Conservation (phyloP, 305 asterid species). For the Solanum hybrid region DNA sequence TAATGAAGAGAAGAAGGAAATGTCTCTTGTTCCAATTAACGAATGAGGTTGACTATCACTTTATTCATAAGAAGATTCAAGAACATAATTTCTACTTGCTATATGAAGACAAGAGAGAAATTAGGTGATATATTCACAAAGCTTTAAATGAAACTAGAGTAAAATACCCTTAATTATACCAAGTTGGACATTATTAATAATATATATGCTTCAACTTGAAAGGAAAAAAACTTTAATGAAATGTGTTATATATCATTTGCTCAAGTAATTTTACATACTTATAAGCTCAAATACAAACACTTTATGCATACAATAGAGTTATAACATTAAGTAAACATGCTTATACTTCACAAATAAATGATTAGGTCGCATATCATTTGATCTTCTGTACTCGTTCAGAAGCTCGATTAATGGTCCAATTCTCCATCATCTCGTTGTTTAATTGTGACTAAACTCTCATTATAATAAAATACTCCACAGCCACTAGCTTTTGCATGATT, state of each 20-base stretch:
- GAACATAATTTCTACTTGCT: not conserved
- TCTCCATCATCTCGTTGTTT: not conserved
- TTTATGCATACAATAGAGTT: not conserved
- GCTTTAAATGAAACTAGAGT: not conserved
- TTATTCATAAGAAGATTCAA: not conserved
- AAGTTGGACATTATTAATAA: not conserved
- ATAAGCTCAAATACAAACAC: not conserved
- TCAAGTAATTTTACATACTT: not conserved
- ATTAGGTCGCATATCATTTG: not conserved
- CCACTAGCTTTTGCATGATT: not conserved
- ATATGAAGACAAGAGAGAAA: not conserved
- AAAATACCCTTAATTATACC: not conserved
- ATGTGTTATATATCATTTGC: not conserved
- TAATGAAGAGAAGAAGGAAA: not conserved
- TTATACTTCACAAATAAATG: not conserved
- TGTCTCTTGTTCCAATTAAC: not conserved
- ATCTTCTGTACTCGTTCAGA: not conserved
- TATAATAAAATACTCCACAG: not conserved
- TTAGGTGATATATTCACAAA: not conserved
- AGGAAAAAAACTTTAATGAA: not conserved
- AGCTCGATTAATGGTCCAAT: not conserved
- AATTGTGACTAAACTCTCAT: too few relatives aligned
- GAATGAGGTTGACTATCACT: not conserved
- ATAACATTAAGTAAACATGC: not conserved
- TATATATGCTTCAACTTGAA: not conserved